Evolutionary conservation across 345 rosid species (phyloP).

Genomic region (Jatropha curcas): DNA sequence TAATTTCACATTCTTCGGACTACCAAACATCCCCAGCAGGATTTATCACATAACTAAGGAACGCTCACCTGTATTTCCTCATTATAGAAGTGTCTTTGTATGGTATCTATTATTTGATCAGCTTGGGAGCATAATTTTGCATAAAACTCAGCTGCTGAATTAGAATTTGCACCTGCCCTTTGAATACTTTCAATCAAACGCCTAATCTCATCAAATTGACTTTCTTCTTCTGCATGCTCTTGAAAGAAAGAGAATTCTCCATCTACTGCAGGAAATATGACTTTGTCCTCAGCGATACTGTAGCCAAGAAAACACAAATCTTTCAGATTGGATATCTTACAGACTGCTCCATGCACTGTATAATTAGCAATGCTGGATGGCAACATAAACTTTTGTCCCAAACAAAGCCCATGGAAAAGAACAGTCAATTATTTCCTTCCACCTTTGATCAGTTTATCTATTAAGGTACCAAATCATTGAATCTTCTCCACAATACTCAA

Average conservation of each 20-base stretch:
- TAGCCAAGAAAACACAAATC: conserved; percentile 25
- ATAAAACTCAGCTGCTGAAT: conserved; percentile 71
- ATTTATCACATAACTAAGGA: background rate
- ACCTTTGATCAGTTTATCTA: background rate
- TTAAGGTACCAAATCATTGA: background rate
- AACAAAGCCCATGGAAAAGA: background rate
- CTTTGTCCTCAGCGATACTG: conserved; percentile 91
- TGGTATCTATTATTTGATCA: conserved; percentile 81
- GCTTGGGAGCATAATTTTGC: conserved; percentile 76
- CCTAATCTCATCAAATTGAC: conserved; percentile 69
- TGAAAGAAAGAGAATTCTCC: conserved; percentile 66
- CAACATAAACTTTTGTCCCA: background rate
- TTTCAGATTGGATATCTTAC: background rate
- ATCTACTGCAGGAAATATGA: conserved; percentile 89
- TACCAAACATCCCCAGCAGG: conserved; percentile 14
- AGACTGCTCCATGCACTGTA: background rate
- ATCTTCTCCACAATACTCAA: background rate
- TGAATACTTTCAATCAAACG: conserved; percentile 77
- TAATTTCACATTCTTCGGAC: conserved; percentile 1
- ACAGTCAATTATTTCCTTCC: background rate
- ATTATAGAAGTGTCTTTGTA: conserved; percentile 65
- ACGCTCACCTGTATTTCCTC: conserved; percentile 83
- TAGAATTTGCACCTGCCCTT: conserved; percentile 67
- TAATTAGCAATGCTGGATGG: background rate
- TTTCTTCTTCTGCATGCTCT: conserved; percentile 88